Evolutionary conservation across 768 basidiomycete species (phyloP).

Genomic region (Leccinum olivaceopallidum): DNA sequence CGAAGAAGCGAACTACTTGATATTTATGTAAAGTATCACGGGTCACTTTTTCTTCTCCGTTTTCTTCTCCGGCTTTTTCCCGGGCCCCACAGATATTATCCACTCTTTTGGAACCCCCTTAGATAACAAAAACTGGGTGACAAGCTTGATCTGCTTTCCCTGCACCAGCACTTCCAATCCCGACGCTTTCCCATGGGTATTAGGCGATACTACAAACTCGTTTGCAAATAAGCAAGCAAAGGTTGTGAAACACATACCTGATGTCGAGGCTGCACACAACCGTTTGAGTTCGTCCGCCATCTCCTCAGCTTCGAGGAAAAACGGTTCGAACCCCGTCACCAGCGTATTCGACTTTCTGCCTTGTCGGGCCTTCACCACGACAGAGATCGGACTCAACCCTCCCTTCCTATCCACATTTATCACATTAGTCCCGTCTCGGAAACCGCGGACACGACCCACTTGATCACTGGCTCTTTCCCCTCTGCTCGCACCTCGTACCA

Average conservation of each 20-base stretch:
- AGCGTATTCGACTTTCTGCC: slow-evolving; percentile 76
- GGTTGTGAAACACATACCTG: slow-evolving; percentile 45
- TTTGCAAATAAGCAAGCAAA: not conserved
- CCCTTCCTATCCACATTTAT: slow-evolving; percentile 62
- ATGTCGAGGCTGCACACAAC: slow-evolving; percentile 77
- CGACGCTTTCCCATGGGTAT: slow-evolving; percentile 52
- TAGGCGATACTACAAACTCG: slow-evolving; percentile 51
- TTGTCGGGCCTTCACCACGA: slow-evolving; percentile 72
- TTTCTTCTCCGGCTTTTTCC: slow-evolving; percentile 15
- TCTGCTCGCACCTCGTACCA: slow-evolving; percentile 68
- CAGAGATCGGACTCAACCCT: slow-evolving; percentile 62
- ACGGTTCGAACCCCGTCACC: slow-evolving; percentile 80
- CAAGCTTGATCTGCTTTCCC: slow-evolving; percentile 72
- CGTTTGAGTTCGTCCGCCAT: slow-evolving; percentile 80
- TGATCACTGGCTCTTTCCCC: slow-evolving; percentile 55
- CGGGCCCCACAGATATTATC: slow-evolving; percentile 40
- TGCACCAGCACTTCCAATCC: slow-evolving; percentile 79
- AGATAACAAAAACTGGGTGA: slow-evolving; percentile 63
- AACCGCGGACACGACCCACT: slow-evolving; percentile 43
- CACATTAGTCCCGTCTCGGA: not conserved
- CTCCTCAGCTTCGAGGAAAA: slow-evolving; percentile 63
- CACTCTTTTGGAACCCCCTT: slow-evolving; percentile 82
- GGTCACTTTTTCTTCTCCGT: slow-evolving; percentile 37
- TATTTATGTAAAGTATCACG: not conserved
- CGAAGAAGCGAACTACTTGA: not conserved